These are phyloP conservation scores for Spencermartinsiella europaea DNA, from an alignment of 805 yeast species.

Conservation along the genomic window DNA sequence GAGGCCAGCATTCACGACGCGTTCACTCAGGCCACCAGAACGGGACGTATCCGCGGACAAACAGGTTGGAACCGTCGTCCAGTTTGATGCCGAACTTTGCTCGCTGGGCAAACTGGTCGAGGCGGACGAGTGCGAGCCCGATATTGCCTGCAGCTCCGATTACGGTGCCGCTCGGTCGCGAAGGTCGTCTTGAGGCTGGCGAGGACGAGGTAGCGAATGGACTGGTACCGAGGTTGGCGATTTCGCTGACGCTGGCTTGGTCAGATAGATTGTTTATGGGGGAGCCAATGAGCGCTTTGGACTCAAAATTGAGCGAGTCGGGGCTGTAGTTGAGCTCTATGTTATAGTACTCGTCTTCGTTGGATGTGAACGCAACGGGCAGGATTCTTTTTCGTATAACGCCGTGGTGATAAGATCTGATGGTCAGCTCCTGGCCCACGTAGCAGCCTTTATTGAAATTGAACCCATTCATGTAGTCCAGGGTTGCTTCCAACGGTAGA, in stretches of 20 bases:
- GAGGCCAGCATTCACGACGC: not conserved
- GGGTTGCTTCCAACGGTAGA: conserved; percentile 78
- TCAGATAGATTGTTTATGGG: conserved; percentile 13
- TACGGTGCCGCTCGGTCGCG: conserved; percentile 55
- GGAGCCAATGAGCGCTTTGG: conserved; percentile 15
- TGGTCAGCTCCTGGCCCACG: conserved; percentile 92
- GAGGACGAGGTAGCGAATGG: conserved; percentile 3
- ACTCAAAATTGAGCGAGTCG: not conserved
- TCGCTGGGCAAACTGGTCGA: conserved; percentile 39
- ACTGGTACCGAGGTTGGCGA: conserved; percentile 3
- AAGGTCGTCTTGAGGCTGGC: conserved; percentile 17
- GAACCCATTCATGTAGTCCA: conserved; percentile 77
- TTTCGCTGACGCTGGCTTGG: not conserved
- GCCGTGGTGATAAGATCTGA: conserved; percentile 80
- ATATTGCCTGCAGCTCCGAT: conserved; percentile 50
- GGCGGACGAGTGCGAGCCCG: conserved; percentile 61
- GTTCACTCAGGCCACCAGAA: conserved; percentile 64
- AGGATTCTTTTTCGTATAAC: conserved; percentile 75
- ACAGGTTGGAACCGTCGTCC: conserved; percentile 28
- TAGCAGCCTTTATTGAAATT: conserved; percentile 93
- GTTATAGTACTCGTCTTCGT: not conserved
- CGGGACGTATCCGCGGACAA: conserved; percentile 53
- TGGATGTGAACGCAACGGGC: conserved; percentile 47
- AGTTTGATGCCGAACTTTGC: conserved; percentile 30
- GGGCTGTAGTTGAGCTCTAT: conserved; percentile 18